Base-by-base conservation (phyloP, 805 yeast species). In the Starmerella potacharoeniae region DNA sequence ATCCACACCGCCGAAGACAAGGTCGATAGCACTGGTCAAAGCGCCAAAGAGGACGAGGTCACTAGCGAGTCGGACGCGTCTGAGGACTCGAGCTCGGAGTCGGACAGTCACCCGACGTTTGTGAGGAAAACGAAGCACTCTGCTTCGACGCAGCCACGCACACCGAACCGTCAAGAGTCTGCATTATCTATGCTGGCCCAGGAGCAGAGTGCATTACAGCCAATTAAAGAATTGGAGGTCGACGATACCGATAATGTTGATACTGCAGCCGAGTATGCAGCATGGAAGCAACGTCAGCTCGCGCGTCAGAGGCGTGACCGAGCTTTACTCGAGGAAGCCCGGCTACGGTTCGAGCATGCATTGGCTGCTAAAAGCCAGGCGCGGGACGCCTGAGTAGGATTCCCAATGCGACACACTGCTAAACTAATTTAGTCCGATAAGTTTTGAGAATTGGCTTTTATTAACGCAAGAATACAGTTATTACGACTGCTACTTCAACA, bases 241-340 rank as follows among this genome's bases (percentile, higher is more conserved):
- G 85, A 82, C 60, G 89, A 83, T 61, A 77, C 83, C 0, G 86
- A 83, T 60, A 80, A 75, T 37, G 40, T 77, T 5, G 81, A 81
- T 55, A 80, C 83, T 0, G 77, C 72, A 51, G 64, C 56, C 7
- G 83, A 79, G 60, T 59, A 61, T 29, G 64, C 60, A 4, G 70
- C 65, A 3, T 77, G 81, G 81, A 65, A 66, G 53, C 51, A 53
- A 44, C 69, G 81, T 1, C 78, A 77, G 53, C 61, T 58, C 43
- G 57, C 54, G 13, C 65, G 81, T 17, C 53, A 70, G 52, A 58
- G 63, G 39, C 69, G 81, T 11, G 80, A 77, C 49, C 57, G 69
- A 11, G 63, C 64, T 14, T 50, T 58, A 29, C 47, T 73, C 2
- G 70, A 60, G 30, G 68, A 56, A 8, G 59, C 56, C 1, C 76